Base-by-base conservation (phyloP, 1,284 basidiomycete genomes). In the Trametes versicolor region DNA sequence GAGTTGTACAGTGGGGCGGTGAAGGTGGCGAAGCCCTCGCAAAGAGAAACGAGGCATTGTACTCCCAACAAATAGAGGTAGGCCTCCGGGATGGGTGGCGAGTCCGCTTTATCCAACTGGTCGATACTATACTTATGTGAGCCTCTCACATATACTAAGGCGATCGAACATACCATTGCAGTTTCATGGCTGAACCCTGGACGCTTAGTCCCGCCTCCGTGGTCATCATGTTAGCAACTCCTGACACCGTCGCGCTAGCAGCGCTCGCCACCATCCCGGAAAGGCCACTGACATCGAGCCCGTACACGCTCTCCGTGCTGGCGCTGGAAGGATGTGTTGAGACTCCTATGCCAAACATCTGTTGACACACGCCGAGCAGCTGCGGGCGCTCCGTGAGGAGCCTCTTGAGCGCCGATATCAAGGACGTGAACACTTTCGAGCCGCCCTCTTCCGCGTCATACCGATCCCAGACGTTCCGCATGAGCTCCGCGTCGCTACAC, bases 101-200 rank as follows among this genome's bases (percentile, higher is more conserved):
- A 90, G 72, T 99, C 98, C 0, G 95, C 91, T 78, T 99, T 98
- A 80, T 98, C 96, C 19, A 97, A 87, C 76, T 98, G 96, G 74
- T 98, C 96, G 71, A 98, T 97, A 74, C 96, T 97, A 70, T 25
- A 41, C 10, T n/a, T 47, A 34, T 34, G 37, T 59, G 43, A 55
- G 29, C 36, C 64, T 41, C 47, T 34, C 19, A 54, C n/a, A 15
- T 1, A 12, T 8, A 23, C 5, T 4, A 21, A 21, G 19, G 48
- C 61, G 10, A 64, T 65, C 60, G 23, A 48, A 73, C 88, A 63
- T 71, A 95, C 91, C 94, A 94, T 75, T 94, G 93, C 36, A 96
- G 76, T 76, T 95, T 96, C 90, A 96, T 92, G 0, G 88, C 83
- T 2, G 92, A 93, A 0, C 82, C 82, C 61, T 90, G 87, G 19